Conservation (phyloP, 2,329 filamentous ascomycete species). For the Sporothrix variecibatus region DNA sequence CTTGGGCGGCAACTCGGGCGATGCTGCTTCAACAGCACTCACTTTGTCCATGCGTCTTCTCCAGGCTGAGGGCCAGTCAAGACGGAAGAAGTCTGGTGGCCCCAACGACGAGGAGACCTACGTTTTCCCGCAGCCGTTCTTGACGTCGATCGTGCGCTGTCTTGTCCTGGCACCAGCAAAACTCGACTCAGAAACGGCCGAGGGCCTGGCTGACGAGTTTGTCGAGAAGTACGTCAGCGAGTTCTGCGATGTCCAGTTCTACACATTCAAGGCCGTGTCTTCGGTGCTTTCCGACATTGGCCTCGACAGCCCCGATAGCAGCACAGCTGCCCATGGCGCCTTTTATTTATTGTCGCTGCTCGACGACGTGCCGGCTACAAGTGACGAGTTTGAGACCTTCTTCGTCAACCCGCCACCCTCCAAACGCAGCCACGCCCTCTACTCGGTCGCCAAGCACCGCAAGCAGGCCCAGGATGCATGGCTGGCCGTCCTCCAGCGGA, state of each 20-base stretch:
- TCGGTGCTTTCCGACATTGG: conserved; percentile 35
- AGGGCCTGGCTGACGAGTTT: conserved; percentile 67
- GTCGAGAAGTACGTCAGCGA: conserved; percentile 74
- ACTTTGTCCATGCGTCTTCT: conserved; percentile 80
- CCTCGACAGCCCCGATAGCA: conserved; percentile 22
- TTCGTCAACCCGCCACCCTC: conserved; percentile 62
- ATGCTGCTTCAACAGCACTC: conserved; percentile 69
- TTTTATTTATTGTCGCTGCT: conserved; percentile 66
- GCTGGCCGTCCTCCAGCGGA: conserved; percentile 72
- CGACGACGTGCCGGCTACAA: conserved; percentile 68
- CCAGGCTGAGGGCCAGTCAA: conserved; percentile 72
- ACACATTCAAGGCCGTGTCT: conserved; percentile 70
- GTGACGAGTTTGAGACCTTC: conserved; percentile 68
- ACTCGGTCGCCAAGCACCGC: conserved; percentile 70
- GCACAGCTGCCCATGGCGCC: conserved; percentile 43
- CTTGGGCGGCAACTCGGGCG: conserved; percentile 57
- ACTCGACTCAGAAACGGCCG: conserved; percentile 21
- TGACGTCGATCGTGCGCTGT: conserved; percentile 63
- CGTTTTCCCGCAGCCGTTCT: conserved; percentile 68
- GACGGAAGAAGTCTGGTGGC: conserved; percentile 45
- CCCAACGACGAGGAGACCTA: conserved; percentile 39
- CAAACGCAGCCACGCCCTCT: conserved; percentile 67
- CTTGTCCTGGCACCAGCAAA: conserved; percentile 53
- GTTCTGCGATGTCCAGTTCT: conserved; percentile 83
- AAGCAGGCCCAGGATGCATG: conserved; percentile 83